A percentile compares a stretch with the other conserved stretches of the same genome.
Conservation (phyloP, 495 filamentous ascomycete genomes). For the Poronia punctata region DNA sequence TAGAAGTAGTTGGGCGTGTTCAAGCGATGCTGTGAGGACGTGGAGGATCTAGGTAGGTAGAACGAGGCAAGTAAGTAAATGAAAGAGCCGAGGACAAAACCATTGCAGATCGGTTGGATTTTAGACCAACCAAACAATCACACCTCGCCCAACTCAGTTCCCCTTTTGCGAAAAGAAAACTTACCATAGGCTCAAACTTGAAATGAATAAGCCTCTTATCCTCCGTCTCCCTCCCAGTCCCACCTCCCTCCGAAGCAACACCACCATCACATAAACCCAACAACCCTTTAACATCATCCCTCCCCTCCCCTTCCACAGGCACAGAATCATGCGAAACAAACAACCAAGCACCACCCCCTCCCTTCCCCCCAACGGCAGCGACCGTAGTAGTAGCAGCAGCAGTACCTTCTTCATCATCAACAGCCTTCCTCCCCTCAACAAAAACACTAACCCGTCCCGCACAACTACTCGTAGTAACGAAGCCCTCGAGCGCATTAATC, state of each 20-base stretch:
- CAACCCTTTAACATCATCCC: constrained; percentile 11
- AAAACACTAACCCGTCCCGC: constrained; percentile 80
- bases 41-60: constrained; percentile 76
- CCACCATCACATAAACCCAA: constrained; percentile 7
- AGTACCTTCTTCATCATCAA: constrained; percentile 1
- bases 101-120: too few relatives aligned
- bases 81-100: too few relatives aligned
- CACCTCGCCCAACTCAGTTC: too few relatives aligned
- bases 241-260: background rate
- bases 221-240: constrained; percentile 4
- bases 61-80: background rate
- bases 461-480: constrained; percentile 89
- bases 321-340: constrained; percentile 80
- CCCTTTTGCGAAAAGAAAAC: constrained; percentile 18
- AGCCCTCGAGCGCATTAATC: constrained; percentile 63
- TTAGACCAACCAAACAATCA: too few relatives aligned
- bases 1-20: constrained; percentile 65
- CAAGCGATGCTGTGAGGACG: constrained; percentile 63
- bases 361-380: constrained; percentile 67
- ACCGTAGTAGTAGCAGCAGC: constrained; percentile 19
- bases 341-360: constrained; percentile 73
- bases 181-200: constrained; percentile 92
- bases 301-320: constrained; percentile 36
- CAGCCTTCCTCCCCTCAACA: constrained; percentile 62
- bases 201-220: constrained; percentile 66